phyloP scores from a whole-genome alignment of 2,329 filamentous ascomycete species.

The Trichoderma harzianum region DNA sequence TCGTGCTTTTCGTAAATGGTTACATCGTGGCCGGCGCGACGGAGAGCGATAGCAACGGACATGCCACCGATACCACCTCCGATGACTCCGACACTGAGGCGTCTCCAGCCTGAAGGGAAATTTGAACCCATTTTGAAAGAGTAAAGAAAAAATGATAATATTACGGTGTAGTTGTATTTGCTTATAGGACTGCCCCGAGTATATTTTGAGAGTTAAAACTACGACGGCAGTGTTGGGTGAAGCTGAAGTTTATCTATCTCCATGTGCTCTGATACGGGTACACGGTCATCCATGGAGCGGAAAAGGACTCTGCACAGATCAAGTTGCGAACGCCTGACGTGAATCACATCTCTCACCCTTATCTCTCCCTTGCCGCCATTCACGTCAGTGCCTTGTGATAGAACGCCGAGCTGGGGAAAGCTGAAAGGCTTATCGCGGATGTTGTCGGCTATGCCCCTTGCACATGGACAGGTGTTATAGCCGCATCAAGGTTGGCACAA shows the following conservation, averaged over 20 bases:
- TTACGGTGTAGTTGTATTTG: neutral
- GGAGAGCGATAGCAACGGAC: slow-evolving; percentile 44
- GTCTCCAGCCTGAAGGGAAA: slow-evolving; percentile 38
- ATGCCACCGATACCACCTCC: slow-evolving; percentile 50
- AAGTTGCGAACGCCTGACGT: neutral
- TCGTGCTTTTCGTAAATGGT: slow-evolving; percentile 65
- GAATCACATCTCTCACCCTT: neutral
- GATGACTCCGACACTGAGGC: slow-evolving; percentile 43
- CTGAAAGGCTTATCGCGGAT: slow-evolving; percentile 11
- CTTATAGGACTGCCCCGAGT: neutral
- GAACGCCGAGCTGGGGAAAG: neutral
- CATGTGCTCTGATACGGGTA: neutral
- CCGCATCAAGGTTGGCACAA: neutral
- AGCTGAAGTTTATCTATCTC: slow-evolving; percentile 6
- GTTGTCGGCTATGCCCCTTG: slow-evolving; percentile 6
- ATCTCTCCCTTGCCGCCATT: slow-evolving; percentile 1
- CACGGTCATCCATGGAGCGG: neutral
- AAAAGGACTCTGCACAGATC: neutral
- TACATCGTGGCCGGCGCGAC: slow-evolving; percentile 45
- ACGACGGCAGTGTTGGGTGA: neutral
- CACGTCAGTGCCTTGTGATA: neutral
- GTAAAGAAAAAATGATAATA: neutral
- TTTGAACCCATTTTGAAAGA: slow-evolving; percentile 27
- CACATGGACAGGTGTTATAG: neutral
- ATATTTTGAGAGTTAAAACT: neutral